Conservation (phyloP, 257 asterid genomes). For the Ballota nigra region DNA sequence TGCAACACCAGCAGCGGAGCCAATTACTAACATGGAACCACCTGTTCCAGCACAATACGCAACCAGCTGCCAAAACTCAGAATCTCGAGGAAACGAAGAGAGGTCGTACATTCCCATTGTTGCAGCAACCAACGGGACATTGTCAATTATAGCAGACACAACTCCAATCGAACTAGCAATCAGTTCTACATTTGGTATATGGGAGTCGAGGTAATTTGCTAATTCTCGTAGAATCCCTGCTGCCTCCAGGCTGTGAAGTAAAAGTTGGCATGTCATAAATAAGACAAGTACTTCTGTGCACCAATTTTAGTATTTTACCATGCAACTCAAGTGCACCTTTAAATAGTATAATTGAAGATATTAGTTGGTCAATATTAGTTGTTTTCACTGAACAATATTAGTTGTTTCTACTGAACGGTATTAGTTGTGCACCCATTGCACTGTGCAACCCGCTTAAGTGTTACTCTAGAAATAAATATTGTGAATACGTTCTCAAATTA, state of each 20-base stretch:
- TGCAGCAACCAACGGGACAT: constrained; percentile 95
- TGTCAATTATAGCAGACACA: constrained; percentile 89
- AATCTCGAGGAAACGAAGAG: constrained; percentile 74
- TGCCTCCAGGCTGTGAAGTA: constrained; percentile 74
- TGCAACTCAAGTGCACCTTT: too few relatives aligned
- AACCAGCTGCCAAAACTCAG: constrained; percentile 94
- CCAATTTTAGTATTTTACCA: too few relatives aligned
- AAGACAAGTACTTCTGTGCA: too few relatives aligned
- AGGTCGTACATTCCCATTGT: constrained; percentile 98
- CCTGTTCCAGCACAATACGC: constrained; percentile 98
- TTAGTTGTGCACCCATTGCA: too few relatives aligned
- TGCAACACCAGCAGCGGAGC: constrained; percentile 99
- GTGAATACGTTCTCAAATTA: constrained; percentile 5
- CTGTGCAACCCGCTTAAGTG: too few relatives aligned
- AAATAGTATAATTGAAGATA: too few relatives aligned
- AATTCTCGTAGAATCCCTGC: constrained; percentile 88
- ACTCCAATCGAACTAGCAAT: constrained; percentile 92
- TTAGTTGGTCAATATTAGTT: too few relatives aligned
- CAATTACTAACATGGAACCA: constrained; percentile 91
- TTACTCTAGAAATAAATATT: neutral
- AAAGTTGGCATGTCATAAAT: neutral
- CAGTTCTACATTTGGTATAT: constrained; percentile 61
- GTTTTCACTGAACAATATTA: too few relatives aligned
- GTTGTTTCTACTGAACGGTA: too few relatives aligned
- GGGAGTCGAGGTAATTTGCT: constrained; percentile 89